Conservation (phyloP, 2,329 filamentous ascomycete species). For the Aureobasidium pullulans region DNA sequence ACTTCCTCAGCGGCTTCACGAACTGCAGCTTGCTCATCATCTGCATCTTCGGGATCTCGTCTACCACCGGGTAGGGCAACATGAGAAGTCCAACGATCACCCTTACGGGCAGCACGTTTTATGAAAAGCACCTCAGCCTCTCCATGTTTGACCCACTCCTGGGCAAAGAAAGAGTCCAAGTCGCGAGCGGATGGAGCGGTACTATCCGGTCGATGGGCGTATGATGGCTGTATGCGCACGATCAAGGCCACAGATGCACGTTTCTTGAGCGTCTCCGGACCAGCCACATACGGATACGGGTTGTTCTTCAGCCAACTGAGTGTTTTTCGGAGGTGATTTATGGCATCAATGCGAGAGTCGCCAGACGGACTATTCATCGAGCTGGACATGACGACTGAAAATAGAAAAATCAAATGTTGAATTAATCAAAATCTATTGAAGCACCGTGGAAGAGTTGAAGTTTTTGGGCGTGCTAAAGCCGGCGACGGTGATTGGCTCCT, state of each 20-base stretch:
- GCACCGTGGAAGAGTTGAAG: not conserved
- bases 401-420: not conserved
- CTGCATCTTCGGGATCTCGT: conserved; percentile 55
- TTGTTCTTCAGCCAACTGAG: conserved; percentile 36
- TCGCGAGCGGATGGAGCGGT: conserved; percentile 24
- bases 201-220: conserved; percentile 43
- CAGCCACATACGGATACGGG: conserved; percentile 43
- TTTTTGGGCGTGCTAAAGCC: not conserved
- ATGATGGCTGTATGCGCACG: conserved; percentile 54
- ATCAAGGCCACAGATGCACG: conserved; percentile 61
- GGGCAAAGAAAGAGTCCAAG: conserved; percentile 52
- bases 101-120: conserved; percentile 56
- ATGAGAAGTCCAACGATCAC: conserved; percentile 63
- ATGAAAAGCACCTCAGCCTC: conserved; percentile 65
- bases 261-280: conserved; percentile 45
- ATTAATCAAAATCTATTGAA: not conserved
- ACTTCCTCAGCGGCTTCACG: conserved; percentile 62
- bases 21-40: conserved; percentile 56
- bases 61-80: conserved; percentile 62
- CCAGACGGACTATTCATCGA: not conserved
- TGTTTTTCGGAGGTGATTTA: conserved; percentile 34
- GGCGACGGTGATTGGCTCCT: conserved; percentile 3
- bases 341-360: conserved; percentile 20
- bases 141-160: conserved; percentile 58
- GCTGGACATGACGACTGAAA: not conserved